Evolutionary conservation across 495 filamentous ascomycete species (phyloP).

Genomic region (Elasticomyces elasticus): DNA sequence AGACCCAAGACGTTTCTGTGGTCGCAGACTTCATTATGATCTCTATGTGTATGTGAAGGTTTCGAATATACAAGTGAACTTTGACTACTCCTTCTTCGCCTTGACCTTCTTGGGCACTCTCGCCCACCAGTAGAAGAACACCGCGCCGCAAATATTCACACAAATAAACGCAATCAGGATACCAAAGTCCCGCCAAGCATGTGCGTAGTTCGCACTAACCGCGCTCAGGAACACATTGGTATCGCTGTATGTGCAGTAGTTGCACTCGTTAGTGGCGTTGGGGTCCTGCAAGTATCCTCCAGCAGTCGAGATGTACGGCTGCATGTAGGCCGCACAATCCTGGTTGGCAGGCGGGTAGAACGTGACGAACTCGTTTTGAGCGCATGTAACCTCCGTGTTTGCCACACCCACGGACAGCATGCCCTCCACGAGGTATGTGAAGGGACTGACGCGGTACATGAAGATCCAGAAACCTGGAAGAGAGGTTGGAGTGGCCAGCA

Average conservation of each 20-base stretch:
- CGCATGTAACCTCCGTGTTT: slow-evolving; percentile 31
- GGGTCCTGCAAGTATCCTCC: slow-evolving; percentile 28
- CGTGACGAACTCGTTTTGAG: slow-evolving; percentile 31
- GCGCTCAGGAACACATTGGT: slow-evolving; percentile 32
- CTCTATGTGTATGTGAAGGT: neutral
- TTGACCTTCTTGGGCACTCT: slow-evolving; percentile 30
- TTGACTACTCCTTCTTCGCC: slow-evolving; percentile 11
- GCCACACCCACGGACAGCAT: slow-evolving; percentile 33
- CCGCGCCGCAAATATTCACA: slow-evolving; percentile 32
- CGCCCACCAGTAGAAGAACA: slow-evolving; percentile 33
- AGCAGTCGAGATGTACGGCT: slow-evolving; percentile 14
- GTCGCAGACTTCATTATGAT: too few relatives aligned
- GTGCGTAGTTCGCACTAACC: slow-evolving; percentile 25
- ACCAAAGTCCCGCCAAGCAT: slow-evolving; percentile 36
- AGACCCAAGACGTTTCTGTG: too few relatives aligned
- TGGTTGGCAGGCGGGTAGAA: slow-evolving; percentile 27
- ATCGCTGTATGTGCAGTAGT: slow-evolving; percentile 27
- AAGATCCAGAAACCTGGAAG: slow-evolving; percentile 39
- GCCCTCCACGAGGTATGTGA: slow-evolving; percentile 34
- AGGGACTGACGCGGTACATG: slow-evolving; percentile 34
- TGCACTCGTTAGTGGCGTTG: slow-evolving; percentile 26
- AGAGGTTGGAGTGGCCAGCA: slow-evolving; percentile 26
- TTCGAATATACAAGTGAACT: neutral
- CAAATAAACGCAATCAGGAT: slow-evolving; percentile 41
- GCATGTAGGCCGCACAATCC: slow-evolving; percentile 32